Evolutionary conservation across 768 basidiomycete species (phyloP).

Genomic region (Leccinum subtestaceum): DNA sequence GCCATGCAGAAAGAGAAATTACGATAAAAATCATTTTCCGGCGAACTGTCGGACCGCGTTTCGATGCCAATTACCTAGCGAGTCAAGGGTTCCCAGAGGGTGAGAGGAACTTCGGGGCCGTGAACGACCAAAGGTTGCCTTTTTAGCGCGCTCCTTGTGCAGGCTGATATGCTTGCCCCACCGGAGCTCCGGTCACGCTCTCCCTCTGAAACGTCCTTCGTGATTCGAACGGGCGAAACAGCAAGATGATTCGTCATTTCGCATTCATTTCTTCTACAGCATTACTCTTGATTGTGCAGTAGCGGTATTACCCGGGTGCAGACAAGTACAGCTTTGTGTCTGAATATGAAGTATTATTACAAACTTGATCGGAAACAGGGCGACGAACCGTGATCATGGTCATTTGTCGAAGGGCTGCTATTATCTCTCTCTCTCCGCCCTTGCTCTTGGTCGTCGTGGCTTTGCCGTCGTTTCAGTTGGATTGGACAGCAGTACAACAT

Average conservation of each 20-base stretch:
- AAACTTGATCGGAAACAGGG: conserved; percentile 26
- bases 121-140: conserved; percentile 5
- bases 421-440: conserved; percentile 13
- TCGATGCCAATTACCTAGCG: not conserved
- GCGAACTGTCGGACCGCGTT: conserved; percentile 1
- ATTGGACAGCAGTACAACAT: conserved; percentile 16
- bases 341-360: conserved; percentile 5
- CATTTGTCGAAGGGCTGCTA: conserved; percentile 19
- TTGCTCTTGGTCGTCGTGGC: conserved; percentile 14
- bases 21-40: not conserved
- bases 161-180: not conserved
- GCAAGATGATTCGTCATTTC: conserved; percentile 11
- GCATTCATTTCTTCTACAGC: conserved; percentile 3
- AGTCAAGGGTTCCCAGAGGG: not conserved
- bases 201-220: conserved; percentile 6
- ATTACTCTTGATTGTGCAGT: conserved; percentile 4
- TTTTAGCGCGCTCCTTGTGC: conserved; percentile 5
- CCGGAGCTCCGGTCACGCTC: not conserved
- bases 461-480: conserved; percentile 2
- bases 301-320: conserved; percentile 11
- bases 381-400: conserved; percentile 21
- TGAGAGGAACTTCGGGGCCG: conserved; percentile 5
- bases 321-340: conserved; percentile 2
- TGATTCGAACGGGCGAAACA: conserved; percentile 14
- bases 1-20: not conserved